Conservation (phyloP, 495 filamentous ascomycete species). For the Trichoderma asperelloides region DNA sequence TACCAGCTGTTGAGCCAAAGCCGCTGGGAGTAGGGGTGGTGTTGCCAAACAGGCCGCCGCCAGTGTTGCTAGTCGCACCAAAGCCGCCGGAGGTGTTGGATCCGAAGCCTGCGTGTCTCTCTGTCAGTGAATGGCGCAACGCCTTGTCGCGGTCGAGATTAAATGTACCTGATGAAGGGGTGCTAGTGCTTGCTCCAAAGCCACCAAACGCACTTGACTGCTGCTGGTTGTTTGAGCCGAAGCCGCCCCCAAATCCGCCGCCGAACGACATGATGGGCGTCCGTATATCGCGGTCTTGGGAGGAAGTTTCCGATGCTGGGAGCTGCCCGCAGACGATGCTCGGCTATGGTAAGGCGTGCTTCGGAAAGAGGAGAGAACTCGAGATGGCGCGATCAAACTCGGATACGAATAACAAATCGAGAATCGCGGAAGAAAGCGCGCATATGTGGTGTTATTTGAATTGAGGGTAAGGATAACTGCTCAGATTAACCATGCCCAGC, state of each 20-base stretch:
- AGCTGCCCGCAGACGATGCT: neutral
- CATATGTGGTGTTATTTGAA: neutral
- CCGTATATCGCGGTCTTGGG: neutral
- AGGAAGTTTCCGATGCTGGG: neutral
- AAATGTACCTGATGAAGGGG: conserved; percentile 34
- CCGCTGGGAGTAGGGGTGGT: conserved; percentile 16
- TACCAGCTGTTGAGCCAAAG: conserved; percentile 25
- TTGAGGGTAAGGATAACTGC: neutral
- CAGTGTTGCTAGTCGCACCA: conserved; percentile 23
- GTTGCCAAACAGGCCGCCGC: conserved; percentile 43
- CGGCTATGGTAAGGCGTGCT: neutral
- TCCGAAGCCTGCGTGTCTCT: conserved; percentile 38
- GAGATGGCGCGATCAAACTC: neutral
- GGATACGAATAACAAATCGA: neutral
- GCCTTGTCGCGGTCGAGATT: conserved; percentile 4
- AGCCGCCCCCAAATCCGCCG: conserved; percentile 42
- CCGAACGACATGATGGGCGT: conserved; percentile 37
- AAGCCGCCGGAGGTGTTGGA: conserved; percentile 32
- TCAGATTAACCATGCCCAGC: neutral
- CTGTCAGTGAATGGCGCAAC: conserved; percentile 6
- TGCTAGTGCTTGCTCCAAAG: conserved; percentile 47
- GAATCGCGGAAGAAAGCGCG: conserved; percentile 4
- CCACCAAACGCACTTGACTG: conserved; percentile 45
- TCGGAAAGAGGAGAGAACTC: neutral
- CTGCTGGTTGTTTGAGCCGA: conserved; percentile 50